Percentiles rank a stretch among this genome's conserved stretches.
Evolutionary conservation across 306 rosid species (phyloP).

Genomic region (Abrus precatorius): DNA sequence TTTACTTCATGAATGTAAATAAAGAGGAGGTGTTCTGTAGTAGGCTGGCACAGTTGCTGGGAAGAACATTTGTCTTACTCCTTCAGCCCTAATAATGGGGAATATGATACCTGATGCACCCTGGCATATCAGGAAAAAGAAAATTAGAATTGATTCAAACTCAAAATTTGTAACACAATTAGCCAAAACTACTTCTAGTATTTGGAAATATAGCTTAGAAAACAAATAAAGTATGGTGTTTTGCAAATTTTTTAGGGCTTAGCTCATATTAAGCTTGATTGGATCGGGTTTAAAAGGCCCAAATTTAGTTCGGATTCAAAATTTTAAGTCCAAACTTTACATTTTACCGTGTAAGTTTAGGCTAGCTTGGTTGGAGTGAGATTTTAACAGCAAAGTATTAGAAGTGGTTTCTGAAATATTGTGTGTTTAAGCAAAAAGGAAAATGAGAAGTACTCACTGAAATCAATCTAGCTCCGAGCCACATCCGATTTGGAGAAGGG

Average conservation of each 20-base stretch:
- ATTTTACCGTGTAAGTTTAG: too few species aligned
- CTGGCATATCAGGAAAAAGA: conserved; percentile 44
- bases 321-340: too few species aligned
- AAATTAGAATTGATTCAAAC: background rate
- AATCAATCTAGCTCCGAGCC: conserved; percentile 67
- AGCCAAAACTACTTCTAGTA: background rate
- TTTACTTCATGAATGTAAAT: conserved; percentile 28
- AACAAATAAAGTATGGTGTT: too few species aligned
- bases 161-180: background rate
- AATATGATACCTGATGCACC: conserved; percentile 82
- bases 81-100: conserved; percentile 87
- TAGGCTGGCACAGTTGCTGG: conserved; percentile 83
- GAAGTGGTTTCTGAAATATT: background rate
- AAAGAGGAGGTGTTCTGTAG: conserved; percentile 76
- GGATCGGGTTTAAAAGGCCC: too few species aligned
- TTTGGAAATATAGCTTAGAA: background rate
- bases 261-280: too few species aligned
- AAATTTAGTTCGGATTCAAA: too few species aligned
- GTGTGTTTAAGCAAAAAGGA: background rate
- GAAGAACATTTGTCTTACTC: conserved; percentile 88
- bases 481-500: conserved; percentile 64
- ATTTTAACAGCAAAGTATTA: background rate
- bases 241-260: too few species aligned
- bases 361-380: background rate
- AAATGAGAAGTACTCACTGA: conserved; percentile 52